Percentiles rank a stretch among this genome's conserved stretches.
Evolutionary conservation across 148 eudicot genomes (phyloP).

Genomic region (Talinum fruticosum): DNA sequence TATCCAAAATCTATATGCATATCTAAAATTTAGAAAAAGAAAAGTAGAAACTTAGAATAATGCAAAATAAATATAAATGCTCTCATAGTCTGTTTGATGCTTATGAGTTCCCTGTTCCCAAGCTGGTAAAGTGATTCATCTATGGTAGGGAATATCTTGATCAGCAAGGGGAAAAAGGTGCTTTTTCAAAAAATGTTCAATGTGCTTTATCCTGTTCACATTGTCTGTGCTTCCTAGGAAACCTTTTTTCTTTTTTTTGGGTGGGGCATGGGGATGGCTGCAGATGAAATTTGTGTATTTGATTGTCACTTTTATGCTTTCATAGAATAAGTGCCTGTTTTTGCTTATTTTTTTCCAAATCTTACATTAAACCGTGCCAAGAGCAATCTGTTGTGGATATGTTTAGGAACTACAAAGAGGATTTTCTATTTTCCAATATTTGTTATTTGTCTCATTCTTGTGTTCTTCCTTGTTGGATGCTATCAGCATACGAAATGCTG

Average conservation of each 20-base stretch:
- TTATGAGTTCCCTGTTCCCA: too few species aligned
- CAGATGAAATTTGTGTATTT: not conserved
- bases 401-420: not conserved
- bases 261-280: too few species aligned
- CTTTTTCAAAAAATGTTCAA: not conserved
- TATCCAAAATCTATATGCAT: too few species aligned
- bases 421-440: not conserved
- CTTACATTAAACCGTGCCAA: not conserved
- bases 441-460: not conserved
- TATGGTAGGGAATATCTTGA: too few species aligned
- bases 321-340: not conserved
- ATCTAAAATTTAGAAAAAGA: too few species aligned
- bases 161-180: not conserved
- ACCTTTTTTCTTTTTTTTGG: too few species aligned
- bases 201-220: not conserved
- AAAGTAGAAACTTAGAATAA: too few species aligned
- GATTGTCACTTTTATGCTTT: not conserved
- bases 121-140: too few species aligned
- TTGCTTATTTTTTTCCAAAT: not conserved
- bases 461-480: not conserved
- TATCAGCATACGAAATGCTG: not conserved
- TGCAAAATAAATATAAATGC: too few species aligned
- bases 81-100: too few species aligned
- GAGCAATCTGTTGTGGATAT: not conserved
- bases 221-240: not conserved